Conservation (phyloP, 306 rosid genomes). For the Cicer pinnatifidum region DNA sequence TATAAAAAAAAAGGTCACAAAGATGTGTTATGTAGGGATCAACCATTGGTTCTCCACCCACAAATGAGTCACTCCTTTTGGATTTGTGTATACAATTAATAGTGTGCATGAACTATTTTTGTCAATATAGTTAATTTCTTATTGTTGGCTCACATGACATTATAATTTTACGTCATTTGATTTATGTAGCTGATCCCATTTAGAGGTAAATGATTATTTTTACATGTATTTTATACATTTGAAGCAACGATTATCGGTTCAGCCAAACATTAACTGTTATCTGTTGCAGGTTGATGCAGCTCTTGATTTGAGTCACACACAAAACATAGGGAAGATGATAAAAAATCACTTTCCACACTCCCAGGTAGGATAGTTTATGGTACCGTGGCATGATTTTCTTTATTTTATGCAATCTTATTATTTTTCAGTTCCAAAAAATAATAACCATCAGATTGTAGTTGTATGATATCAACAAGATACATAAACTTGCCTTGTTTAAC, state of each 20-base stretch:
- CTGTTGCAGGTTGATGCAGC: slow-evolving; percentile 91
- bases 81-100: neutral
- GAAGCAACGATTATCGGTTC: slow-evolving; percentile 14
- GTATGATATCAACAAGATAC: slow-evolving; percentile 5
- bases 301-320: slow-evolving; percentile 98
- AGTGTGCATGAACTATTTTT: neutral
- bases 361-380: slow-evolving; percentile 59
- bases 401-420: slow-evolving; percentile 6
- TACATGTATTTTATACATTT: slow-evolving; percentile 1
- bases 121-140: neutral
- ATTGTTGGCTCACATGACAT: neutral
- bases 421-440: neutral
- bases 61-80: neutral
- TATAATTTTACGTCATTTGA: neutral
- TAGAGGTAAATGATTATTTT: neutral
- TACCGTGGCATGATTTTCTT: slow-evolving; percentile 15
- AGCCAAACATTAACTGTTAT: slow-evolving; percentile 28
- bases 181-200: neutral
- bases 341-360: slow-evolving; percentile 98
- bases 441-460: neutral
- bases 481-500: too few species aligned
- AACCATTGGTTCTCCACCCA: neutral
- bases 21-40: neutral
- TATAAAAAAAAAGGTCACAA: neutral
- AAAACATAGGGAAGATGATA: slow-evolving; percentile 98